Conservation (phyloP, 2,329 filamentous ascomycete genomes). For the Talaromyces sp. region DNA sequence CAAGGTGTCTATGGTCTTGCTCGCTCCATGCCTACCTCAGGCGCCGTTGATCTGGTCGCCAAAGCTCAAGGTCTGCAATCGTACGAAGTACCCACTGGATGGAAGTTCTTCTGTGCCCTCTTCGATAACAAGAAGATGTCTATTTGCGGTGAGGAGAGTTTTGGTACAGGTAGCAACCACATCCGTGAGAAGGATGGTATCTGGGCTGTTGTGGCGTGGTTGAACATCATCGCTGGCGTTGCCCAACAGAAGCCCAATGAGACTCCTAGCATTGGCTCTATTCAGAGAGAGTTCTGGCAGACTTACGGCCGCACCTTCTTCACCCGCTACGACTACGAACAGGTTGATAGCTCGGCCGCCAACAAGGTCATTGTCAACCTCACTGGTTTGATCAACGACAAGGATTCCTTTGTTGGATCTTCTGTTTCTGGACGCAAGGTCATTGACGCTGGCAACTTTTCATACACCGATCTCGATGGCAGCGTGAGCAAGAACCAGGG, state of each 20-base stretch:
- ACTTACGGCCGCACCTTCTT: slow-evolving; percentile 97
- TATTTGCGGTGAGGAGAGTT: slow-evolving; percentile 97
- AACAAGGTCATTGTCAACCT: slow-evolving; percentile 84
- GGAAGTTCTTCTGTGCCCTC: slow-evolving; percentile 98
- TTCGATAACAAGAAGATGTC: slow-evolving; percentile 94
- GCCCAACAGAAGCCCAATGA: slow-evolving; percentile 74
- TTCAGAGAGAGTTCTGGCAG: slow-evolving; percentile 96
- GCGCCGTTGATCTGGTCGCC: slow-evolving; percentile 90
- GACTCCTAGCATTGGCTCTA: slow-evolving; percentile 88
- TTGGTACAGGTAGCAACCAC: slow-evolving; percentile 96
- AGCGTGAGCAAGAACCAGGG: slow-evolving; percentile 95
- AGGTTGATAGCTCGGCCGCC: slow-evolving; percentile 85
- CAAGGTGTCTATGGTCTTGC: slow-evolving; percentile 93
- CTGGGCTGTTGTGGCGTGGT: slow-evolving; percentile 95
- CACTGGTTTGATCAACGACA: slow-evolving; percentile 68
- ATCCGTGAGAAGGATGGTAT: slow-evolving; percentile 98
- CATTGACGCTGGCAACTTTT: slow-evolving; percentile 87
- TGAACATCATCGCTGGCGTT: slow-evolving; percentile 96
- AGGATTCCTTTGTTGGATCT: slow-evolving; percentile 74
- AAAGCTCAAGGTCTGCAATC: slow-evolving; percentile 85
- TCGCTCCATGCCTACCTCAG: slow-evolving; percentile 95
- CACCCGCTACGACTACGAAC: slow-evolving; percentile 97
- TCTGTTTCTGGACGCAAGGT: slow-evolving; percentile 79
- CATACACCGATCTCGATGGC: slow-evolving; percentile 97
- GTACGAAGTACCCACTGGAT: slow-evolving; percentile 97